phyloP scores from a whole-genome alignment of 2,329 filamentous ascomycete genomes.

The Neopestalotiopsis clavispora region DNA sequence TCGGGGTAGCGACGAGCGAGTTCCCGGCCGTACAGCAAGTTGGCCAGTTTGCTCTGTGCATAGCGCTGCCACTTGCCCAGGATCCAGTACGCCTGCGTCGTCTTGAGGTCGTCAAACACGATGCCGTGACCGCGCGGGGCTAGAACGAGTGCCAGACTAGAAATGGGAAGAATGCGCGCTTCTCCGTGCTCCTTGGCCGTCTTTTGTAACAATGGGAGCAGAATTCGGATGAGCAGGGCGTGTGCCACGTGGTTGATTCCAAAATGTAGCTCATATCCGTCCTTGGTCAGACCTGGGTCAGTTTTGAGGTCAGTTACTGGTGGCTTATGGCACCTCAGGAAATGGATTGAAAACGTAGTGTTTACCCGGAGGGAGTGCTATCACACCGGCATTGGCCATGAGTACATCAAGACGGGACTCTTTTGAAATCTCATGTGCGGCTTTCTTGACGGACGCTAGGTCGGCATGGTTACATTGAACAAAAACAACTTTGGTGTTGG shows the following conservation, averaged over 20 bases:
- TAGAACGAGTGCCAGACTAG: conserved; percentile 1
- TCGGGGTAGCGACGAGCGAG: conserved; percentile 42
- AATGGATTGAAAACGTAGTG: not conserved
- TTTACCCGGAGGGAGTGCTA: not conserved
- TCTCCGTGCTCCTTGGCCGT: conserved; percentile 28
- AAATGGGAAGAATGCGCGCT: conserved; percentile 28
- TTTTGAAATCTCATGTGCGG: not conserved
- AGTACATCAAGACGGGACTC: conserved; percentile 5
- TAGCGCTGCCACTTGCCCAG: conserved; percentile 34
- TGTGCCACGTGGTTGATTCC: conserved; percentile 8
- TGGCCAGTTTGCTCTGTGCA: conserved; percentile 43
- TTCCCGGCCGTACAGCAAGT: conserved; percentile 46
- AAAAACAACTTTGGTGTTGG: not conserved
- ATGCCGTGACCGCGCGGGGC: not conserved
- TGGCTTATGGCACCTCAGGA: not conserved
- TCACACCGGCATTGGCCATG: conserved; percentile 6
- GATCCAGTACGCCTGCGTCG: not conserved
- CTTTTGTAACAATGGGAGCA: conserved; percentile 11
- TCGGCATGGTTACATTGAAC: not conserved
- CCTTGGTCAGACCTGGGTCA: not conserved
- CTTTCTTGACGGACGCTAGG: conserved; percentile 16
- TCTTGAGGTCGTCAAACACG: not conserved
- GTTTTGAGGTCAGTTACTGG: not conserved
- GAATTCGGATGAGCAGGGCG: not conserved
- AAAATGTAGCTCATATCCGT: conserved; percentile 14